phyloP scores from a whole-genome alignment of 257 asterid species.

The Jacaranda copaia region DNA sequence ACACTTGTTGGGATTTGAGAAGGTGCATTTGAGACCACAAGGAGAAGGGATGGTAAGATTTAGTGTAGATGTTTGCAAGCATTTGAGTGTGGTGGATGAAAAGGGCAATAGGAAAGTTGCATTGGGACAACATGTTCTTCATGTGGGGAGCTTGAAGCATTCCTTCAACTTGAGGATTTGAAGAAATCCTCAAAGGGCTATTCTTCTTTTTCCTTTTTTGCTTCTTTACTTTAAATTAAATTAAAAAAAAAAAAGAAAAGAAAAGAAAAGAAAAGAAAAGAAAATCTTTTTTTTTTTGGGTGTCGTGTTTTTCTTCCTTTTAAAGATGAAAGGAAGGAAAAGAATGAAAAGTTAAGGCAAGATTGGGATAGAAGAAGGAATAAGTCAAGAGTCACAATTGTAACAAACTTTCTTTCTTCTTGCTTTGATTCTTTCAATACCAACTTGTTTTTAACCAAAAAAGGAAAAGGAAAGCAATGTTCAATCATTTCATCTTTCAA shows the following conservation, averaged over 20 bases:
- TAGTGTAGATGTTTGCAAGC: conserved; percentile 69
- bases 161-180: conserved; percentile 50
- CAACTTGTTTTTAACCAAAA: conserved; percentile 28
- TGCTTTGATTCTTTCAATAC: conserved; percentile 39
- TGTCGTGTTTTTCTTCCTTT: background rate
- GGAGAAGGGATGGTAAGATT: conserved; percentile 56
- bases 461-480: conserved; percentile 18
- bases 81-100: conserved; percentile 69
- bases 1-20: conserved; percentile 62
- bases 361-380: conserved; percentile 5
- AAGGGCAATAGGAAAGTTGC: conserved; percentile 60
- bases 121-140: conserved; percentile 67
- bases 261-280: background rate
- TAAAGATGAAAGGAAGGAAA: conserved; percentile 13
- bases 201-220: background rate
- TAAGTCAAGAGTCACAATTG: conserved; percentile 24
- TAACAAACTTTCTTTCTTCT: conserved; percentile 31
- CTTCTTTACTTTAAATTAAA: background rate
- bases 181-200: conserved; percentile 13
- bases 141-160: conserved; percentile 64
- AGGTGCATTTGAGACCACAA: conserved; percentile 49
- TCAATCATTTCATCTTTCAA: background rate
- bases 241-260: background rate
- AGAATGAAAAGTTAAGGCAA: conserved; percentile 3
- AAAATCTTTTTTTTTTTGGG: background rate